Conservation (phyloP, 345 rosid genomes). For the Aquilaria sinensis region DNA sequence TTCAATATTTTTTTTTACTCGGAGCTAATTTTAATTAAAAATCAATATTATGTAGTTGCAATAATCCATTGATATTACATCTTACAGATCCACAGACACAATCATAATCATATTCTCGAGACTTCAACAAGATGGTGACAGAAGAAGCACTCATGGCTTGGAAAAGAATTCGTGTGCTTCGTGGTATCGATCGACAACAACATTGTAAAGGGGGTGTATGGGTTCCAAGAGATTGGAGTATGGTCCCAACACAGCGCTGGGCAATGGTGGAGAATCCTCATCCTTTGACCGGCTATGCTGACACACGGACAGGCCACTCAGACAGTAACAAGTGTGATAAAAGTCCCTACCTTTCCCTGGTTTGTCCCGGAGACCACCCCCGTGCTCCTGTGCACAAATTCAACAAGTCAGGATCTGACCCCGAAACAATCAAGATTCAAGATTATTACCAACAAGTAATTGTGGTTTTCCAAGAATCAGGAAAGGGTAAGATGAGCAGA, state of each 20-base stretch:
- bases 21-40: too few species aligned
- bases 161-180: conserved; percentile 66
- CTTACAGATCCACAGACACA: too few species aligned
- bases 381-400: conserved; percentile 34
- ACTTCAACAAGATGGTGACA: too few species aligned
- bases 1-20: too few species aligned
- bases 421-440: background rate
- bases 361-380: conserved; percentile 91
- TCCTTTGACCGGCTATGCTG: conserved; percentile 57
- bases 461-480: background rate
- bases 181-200: conserved; percentile 51
- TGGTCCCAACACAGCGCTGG: conserved; percentile 55
- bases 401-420: background rate
- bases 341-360: conserved; percentile 65
- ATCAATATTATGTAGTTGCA: too few species aligned
- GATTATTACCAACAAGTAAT: background rate
- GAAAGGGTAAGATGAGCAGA: background rate
- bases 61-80: too few species aligned
- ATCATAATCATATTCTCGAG: too few species aligned
- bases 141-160: conserved; percentile 1
- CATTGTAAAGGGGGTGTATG: conserved; percentile 66
- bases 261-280: conserved; percentile 48
- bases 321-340: conserved; percentile 94
- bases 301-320: conserved; percentile 78
- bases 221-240: conserved; percentile 77